Evolutionary conservation across 306 rosid species (phyloP).

Genomic region (Lablab purpureus): DNA sequence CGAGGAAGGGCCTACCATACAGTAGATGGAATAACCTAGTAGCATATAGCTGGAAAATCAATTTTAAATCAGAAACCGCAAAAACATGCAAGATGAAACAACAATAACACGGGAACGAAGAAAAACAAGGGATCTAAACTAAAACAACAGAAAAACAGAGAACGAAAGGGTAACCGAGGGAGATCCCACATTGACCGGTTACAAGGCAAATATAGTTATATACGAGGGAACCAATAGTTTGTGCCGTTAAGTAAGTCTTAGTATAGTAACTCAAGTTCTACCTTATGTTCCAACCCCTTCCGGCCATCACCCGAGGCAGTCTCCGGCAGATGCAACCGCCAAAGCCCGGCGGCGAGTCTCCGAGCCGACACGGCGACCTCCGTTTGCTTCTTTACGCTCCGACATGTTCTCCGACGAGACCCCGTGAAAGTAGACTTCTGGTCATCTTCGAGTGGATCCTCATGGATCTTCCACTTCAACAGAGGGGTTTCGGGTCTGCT

Average conservation of each 20-base stretch:
- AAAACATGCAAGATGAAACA: conserved; percentile 21
- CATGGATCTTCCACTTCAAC: conserved; percentile 76
- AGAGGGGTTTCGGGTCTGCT: conserved; percentile 92
- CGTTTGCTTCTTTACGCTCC: conserved; percentile 50
- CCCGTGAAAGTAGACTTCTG: conserved; percentile 42
- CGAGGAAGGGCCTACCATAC: conserved; percentile 32
- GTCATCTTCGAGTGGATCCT: conserved; percentile 52
- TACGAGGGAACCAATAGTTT: background rate
- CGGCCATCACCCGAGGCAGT: conserved; percentile 21
- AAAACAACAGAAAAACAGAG: background rate
- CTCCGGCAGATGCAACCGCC: conserved; percentile 87
- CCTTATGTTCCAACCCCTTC: conserved; percentile 64
- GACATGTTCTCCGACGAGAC: conserved; percentile 45
- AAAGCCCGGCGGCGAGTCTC: conserved; percentile 88
- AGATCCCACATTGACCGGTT: background rate
- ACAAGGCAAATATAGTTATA: background rate
- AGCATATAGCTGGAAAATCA: conserved; percentile 43
- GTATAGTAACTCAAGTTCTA: conserved; percentile 34
- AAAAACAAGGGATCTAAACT: conserved; percentile 43
- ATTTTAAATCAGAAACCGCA: conserved; percentile 26
- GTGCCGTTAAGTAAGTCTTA: background rate
- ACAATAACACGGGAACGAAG: background rate
- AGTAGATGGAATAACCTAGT: background rate
- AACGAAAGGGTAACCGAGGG: background rate
- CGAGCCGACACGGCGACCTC: conserved; percentile 67